Percentiles rank a stretch among this genome's conserved stretches.
These are phyloP conservation scores for Rhizopogon parksii DNA, from an alignment of 1,284 basidiomycete genomes.

Conservation along the genomic window DNA sequence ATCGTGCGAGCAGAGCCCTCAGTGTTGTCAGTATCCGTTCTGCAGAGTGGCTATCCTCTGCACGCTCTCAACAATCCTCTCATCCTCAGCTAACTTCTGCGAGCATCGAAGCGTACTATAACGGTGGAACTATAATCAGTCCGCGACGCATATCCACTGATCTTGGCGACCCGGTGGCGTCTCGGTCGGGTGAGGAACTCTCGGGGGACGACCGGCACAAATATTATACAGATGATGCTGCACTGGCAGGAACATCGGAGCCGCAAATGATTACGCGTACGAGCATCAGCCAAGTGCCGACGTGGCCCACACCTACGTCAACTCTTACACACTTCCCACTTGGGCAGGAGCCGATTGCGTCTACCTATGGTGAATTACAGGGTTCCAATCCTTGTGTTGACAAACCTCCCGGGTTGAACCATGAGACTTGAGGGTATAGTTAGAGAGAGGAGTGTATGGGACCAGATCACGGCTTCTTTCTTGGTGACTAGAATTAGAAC, in stretches of 20 bases:
- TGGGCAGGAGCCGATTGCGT: conserved; percentile 25
- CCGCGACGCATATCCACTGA: neutral
- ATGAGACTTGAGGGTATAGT: neutral
- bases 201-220: neutral
- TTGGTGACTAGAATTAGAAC: neutral
- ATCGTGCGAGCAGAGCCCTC: conserved; percentile 20
- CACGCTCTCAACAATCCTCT: conserved; percentile 13
- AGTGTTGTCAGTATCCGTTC: conserved; percentile 26
- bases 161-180: neutral
- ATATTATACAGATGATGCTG: conserved; percentile 10
- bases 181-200: conserved; percentile 2
- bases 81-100: conserved; percentile 13
- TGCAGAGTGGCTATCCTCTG: conserved; percentile 26
- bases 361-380: neutral
- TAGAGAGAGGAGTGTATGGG: neutral
- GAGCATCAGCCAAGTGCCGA: conserved; percentile 36
- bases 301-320: conserved; percentile 31
- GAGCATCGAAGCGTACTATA: conserved; percentile 26
- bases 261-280: conserved; percentile 20
- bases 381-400: neutral
- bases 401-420: neutral
- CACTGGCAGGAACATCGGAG: neutral
- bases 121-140: conserved; percentile 7
- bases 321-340: conserved; percentile 18
- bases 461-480: neutral